phyloP scores from a whole-genome alignment of 805 yeast species.

The Grigorovia yakushimaensis region DNA sequence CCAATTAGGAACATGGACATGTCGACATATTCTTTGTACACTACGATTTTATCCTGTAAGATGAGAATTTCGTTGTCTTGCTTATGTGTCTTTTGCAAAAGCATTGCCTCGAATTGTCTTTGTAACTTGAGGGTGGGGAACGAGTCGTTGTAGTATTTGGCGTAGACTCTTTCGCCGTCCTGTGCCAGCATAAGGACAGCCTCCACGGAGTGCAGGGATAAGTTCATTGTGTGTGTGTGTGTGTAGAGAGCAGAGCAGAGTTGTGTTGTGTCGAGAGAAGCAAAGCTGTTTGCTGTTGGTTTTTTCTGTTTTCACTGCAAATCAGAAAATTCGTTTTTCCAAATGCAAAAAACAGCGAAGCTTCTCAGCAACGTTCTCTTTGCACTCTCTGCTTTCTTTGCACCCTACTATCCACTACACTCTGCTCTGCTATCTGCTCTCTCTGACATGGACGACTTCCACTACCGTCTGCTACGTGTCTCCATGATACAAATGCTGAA shows the following conservation, averaged over 20 bases:
- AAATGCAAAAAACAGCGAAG: no score
- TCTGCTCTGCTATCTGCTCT: no score
- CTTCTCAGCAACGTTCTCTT: no score
- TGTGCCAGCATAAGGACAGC: conserved; percentile 75
- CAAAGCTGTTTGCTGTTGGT: no score
- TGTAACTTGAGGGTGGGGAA: conserved; percentile 45
- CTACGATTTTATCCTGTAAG: conserved; percentile 67
- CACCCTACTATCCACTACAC: no score
- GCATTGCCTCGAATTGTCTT: conserved; percentile 59
- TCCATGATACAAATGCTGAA: conserved; percentile 50
- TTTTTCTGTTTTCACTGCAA: no score
- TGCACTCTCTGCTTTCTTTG: no score
- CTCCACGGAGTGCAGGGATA: conserved; percentile 68
- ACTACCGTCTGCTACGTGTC: conserved; percentile 38
- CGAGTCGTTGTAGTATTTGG: conserved; percentile 56
- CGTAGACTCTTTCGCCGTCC: conserved; percentile 69
- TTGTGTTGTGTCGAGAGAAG: no score
- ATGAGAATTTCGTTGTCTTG: conserved; percentile 72
- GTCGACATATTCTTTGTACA: conserved; percentile 82
- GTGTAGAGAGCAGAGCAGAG: no score
- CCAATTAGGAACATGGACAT: conserved; percentile 64
- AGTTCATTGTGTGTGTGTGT: background rate
- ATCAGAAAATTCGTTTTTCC: no score
- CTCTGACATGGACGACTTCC: conserved; percentile 31
- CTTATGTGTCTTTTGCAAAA: conserved; percentile 70